Percentiles rank a stretch among this genome's conserved stretches.
phyloP scores from a whole-genome alignment of 225 moss, liverwort and hornwort species.

The Rhytidiadelphus loreus region DNA sequence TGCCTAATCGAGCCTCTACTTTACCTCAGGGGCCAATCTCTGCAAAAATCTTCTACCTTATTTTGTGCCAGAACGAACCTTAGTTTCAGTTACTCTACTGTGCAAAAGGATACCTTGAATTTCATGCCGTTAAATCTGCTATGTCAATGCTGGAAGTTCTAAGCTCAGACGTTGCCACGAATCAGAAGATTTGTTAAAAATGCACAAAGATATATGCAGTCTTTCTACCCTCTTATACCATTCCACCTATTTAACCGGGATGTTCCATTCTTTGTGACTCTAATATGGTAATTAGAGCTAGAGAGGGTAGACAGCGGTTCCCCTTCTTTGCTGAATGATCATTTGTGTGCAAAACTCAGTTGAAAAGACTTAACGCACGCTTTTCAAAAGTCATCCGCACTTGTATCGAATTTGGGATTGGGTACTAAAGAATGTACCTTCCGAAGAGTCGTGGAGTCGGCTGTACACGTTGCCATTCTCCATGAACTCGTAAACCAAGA shows the following conservation, averaged over 20 bases:
- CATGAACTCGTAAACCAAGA: slow-evolving; percentile 74
- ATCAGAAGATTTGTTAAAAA: neutral
- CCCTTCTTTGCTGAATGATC: neutral
- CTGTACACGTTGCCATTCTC: slow-evolving; percentile 58
- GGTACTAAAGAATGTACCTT: slow-evolving; percentile 13
- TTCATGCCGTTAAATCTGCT: neutral
- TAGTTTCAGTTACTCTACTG: neutral
- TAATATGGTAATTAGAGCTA: neutral
- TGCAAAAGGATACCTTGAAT: neutral
- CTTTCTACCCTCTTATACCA: neutral
- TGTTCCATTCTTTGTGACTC: neutral
- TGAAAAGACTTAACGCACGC: neutral
- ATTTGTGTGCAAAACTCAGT: neutral
- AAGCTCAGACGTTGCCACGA: neutral
- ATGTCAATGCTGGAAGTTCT: neutral
- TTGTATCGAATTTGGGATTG: neutral
- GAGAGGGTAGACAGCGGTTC: neutral
- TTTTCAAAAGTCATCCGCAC: neutral
- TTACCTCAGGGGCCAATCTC: neutral
- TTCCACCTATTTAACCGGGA: neutral
- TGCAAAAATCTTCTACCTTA: neutral
- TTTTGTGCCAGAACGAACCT: neutral
- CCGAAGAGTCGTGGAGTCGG: slow-evolving; percentile 56
- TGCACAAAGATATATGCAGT: neutral
- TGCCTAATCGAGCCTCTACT: neutral